Evolutionary conservation across 106 monocot species (phyloP), one percentile per base, ranked within the genome.

Genomic region (Acorus calamus): DNA sequence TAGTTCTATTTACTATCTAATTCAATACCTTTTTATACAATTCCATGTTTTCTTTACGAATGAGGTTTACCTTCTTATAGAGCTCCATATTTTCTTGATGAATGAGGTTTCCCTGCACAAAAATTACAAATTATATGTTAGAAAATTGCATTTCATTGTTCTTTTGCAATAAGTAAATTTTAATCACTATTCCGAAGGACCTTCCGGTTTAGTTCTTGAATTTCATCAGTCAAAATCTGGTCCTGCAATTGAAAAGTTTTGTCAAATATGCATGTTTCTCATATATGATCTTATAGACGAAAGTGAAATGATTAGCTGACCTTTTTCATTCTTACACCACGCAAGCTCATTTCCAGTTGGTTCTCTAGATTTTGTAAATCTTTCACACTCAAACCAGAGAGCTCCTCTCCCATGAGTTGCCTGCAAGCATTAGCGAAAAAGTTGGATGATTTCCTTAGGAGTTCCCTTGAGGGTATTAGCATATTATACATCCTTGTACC

Each of bases 141-240:
- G 55, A 49, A 11, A 49, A 41, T 4, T 50, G 5, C 8, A 11
- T 45, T 11, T 1, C 14, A 47, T 47, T 11, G 56, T 9, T 5
- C 14, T 52, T 3, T 4, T 56, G 9, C 14, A 2, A 5, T 4
- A 46, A 11, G 6, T 7, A 10, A 42, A 4, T 8, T 11, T 11
- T 42, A 10, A 11, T 48, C 42, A 50, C 47, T 62, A 44, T 42
- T 8, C 4, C 41, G 57, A 57, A 49, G 44, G 56, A 89, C 89
- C 84, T 84, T 89, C 47, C 68, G 75, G 56, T 82, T 81, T 12
- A 89, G 79, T 63, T 89, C 89, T 79, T 85, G 81, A 77, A 89
- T 89, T 71, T 85, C 85, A 71, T 85, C 62, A 49, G 76, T 67
- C 42, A 89, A 43, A 68, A 89, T 47, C 74, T 74, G 79, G 8